These are phyloP conservation scores for Candida boidinii DNA, from an alignment of 805 yeast genomes.

Conservation along the genomic window DNA sequence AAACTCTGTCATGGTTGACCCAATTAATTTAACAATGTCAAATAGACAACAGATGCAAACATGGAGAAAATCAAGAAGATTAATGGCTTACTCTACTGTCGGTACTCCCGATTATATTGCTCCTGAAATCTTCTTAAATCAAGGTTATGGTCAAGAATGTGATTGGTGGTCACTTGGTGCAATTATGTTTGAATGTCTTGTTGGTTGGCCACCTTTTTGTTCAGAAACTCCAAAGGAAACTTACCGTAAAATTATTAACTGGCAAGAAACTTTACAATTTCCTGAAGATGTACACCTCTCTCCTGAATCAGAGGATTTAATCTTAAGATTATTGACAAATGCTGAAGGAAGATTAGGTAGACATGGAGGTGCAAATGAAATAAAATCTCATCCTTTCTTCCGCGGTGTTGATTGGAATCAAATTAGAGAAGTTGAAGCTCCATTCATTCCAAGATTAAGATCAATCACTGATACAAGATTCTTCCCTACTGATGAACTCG, in stretches of 20 bases:
- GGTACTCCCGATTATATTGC: constrained; percentile 97
- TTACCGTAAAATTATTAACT: constrained; percentile 80
- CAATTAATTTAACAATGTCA: constrained; percentile 91
- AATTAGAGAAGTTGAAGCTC: constrained; percentile 82
- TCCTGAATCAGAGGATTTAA: constrained; percentile 82
- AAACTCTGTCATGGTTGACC: constrained; percentile 84
- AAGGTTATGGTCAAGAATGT: constrained; percentile 95
- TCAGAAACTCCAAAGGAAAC: constrained; percentile 93
- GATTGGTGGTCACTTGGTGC: constrained; percentile 99
- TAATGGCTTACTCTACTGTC: constrained; percentile 94
- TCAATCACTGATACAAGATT: constrained; percentile 94
- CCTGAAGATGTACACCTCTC: constrained; percentile 90
- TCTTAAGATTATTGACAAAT: constrained; percentile 65
- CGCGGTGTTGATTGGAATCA: constrained; percentile 95
- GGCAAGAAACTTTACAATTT: constrained; percentile 80
- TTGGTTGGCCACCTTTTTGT: constrained; percentile 98
- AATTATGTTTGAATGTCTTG: constrained; percentile 91
- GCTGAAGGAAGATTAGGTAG: constrained; percentile 79
- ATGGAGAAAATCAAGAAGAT: constrained; percentile 84
- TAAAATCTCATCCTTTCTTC: constrained; percentile 86
- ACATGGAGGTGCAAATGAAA: constrained; percentile 86
- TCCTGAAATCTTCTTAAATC: constrained; percentile 86
- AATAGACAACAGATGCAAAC: constrained; percentile 93
- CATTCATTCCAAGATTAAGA: constrained; percentile 85
- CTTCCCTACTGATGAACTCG: constrained; percentile 96